A percentile compares a stretch with the other conserved stretches of the same genome.
phyloP scores from a whole-genome alignment of 78 protist species.

The Dictyostelium intermedium region DNA sequence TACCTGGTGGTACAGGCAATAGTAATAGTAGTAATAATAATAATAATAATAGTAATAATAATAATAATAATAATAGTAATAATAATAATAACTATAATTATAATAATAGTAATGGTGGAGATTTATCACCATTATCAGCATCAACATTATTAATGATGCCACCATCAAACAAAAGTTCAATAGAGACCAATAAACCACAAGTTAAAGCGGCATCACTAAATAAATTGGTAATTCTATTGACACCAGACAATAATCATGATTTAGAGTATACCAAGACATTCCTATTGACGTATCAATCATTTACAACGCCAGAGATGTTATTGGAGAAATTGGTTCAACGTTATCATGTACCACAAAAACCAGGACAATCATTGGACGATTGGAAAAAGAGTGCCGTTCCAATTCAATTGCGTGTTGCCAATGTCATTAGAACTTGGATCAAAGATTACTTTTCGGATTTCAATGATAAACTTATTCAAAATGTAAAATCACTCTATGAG shows the following conservation, averaged over 20 bases:
- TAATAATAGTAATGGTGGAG: background rate
- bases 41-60: too few species aligned
- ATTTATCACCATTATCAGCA: background rate
- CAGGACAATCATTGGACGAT: constrained; percentile 27
- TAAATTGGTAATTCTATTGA: constrained; percentile 48
- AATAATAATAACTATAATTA: too few species aligned
- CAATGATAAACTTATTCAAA: constrained; percentile 57
- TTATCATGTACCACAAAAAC: constrained; percentile 65
- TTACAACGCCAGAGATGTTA: constrained; percentile 74
- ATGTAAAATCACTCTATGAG: constrained; percentile 54
- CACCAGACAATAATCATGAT: constrained; percentile 76
- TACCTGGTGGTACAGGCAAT: background rate
- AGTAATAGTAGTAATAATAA: background rate
- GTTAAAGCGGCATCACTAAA: constrained; percentile 68
- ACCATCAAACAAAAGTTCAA: background rate
- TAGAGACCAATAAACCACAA: constrained; percentile 26
- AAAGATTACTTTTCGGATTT: constrained; percentile 59
- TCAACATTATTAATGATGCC: background rate
- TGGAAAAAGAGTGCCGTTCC: constrained; percentile 54
- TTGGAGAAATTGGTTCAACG: constrained; percentile 77
- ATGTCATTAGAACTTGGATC: constrained; percentile 68
- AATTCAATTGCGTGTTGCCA: constrained; percentile 77
- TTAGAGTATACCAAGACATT: constrained; percentile 65
- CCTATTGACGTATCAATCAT: constrained; percentile 79
- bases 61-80: too few species aligned